phyloP scores from a whole-genome alignment of 495 filamentous ascomycete species.

The Lophium mytilinum region DNA sequence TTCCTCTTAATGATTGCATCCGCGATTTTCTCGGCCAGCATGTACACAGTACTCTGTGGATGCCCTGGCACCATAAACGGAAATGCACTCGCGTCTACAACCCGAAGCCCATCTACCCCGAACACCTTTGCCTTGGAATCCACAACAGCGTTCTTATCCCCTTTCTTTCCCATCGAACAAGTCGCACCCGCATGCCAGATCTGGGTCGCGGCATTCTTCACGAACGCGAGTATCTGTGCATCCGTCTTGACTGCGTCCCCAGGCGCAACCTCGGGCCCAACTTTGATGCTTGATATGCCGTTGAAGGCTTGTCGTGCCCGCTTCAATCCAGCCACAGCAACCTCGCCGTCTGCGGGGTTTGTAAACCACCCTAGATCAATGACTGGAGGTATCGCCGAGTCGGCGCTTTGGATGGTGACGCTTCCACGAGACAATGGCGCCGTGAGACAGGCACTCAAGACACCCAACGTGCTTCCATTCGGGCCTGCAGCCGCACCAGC shows the following conservation, averaged over 20 bases:
- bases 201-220: conserved; percentile 35
- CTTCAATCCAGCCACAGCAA: conserved; percentile 48
- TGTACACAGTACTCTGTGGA: conserved; percentile 13
- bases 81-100: conserved; percentile 10
- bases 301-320: conserved; percentile 41
- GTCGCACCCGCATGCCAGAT: conserved; percentile 47
- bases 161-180: conserved; percentile 43
- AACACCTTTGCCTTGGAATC: conserved; percentile 44
- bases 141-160: conserved; percentile 46
- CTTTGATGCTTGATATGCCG: conserved; percentile 33
- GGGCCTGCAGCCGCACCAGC: conserved; percentile 26
- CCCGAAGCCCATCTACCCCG: conserved; percentile 36
- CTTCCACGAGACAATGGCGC: conserved; percentile 46
- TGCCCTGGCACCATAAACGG: conserved; percentile 16
- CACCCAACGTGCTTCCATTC: conserved; percentile 38
- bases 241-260: conserved; percentile 43
- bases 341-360: conserved; percentile 45
- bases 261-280: conserved; percentile 42
- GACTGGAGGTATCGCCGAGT: conserved; percentile 39
- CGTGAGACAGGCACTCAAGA: conserved; percentile 37
- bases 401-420: conserved; percentile 41
- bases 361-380: conserved; percentile 50
- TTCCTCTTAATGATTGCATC: conserved; percentile 10
- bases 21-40: conserved; percentile 26
- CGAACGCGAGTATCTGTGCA: conserved; percentile 41